A percentile compares a stretch with the other conserved stretches of the same genome.
Evolutionary conservation across 768 basidiomycete species (phyloP).

Genomic region (Tylopilus cervinicoccineus): DNA sequence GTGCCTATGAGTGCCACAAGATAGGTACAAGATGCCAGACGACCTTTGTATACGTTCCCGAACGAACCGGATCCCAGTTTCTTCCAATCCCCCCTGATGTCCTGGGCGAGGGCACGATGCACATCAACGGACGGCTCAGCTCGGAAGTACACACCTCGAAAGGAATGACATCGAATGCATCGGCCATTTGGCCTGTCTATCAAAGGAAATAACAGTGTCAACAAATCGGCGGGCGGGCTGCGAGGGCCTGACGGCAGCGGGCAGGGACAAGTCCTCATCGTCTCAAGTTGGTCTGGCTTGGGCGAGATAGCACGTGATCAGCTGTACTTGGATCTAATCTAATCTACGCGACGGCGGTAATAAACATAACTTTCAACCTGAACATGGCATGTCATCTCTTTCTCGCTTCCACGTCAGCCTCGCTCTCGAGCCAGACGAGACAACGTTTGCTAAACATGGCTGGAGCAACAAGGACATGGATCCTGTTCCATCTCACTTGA

Average conservation of each 20-base stretch:
- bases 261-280: neutral
- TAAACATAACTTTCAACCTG: constrained; percentile 4
- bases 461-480: constrained; percentile 80
- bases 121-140: neutral
- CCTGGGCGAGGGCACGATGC: constrained; percentile 40
- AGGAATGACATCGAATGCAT: constrained; percentile 86
- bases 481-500: constrained; percentile 54
- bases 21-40: constrained; percentile 6
- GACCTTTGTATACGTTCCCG: constrained; percentile 83
- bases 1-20: constrained; percentile 3
- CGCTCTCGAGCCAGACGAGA: constrained; percentile 47
- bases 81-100: constrained; percentile 85
- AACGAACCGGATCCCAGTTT: constrained; percentile 91
- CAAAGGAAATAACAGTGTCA: neutral
- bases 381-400: neutral
- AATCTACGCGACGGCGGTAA: constrained; percentile 11
- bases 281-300: constrained; percentile 13
- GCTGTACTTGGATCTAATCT: constrained; percentile 1
- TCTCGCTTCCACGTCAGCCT: constrained; percentile 26
- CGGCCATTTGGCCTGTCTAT: constrained; percentile 37
- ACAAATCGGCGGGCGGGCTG: neutral
- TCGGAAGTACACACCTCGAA: constrained; percentile 54
- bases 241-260: neutral
- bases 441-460: constrained; percentile 48
- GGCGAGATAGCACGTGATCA: constrained; percentile 24